Evolutionary conservation across 1,284 basidiomycete genomes (phyloP).

Genomic region (Trametes pubescens): DNA sequence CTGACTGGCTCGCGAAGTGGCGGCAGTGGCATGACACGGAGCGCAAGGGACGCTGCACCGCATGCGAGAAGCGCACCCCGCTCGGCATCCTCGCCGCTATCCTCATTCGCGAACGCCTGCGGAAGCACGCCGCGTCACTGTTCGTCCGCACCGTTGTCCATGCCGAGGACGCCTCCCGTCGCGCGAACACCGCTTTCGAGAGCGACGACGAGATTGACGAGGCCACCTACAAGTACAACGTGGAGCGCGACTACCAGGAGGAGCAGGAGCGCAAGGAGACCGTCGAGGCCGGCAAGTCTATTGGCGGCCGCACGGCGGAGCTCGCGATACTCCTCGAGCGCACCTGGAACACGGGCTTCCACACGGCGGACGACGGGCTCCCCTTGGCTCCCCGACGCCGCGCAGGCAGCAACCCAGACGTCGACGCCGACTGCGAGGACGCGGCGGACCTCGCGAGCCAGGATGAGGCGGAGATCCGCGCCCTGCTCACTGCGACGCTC

Average conservation of each 20-base stretch:
- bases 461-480: constrained; percentile 53
- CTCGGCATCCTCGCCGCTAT: constrained; percentile 58
- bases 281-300: constrained; percentile 63
- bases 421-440: constrained; percentile 42
- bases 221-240: constrained; percentile 42
- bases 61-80: constrained; percentile 50
- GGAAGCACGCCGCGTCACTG: constrained; percentile 55
- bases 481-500: constrained; percentile 62
- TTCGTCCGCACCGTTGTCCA: constrained; percentile 59
- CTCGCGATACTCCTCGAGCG: constrained; percentile 63
- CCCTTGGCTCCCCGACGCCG: constrained; percentile 18
- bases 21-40: constrained; percentile 42
- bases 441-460: constrained; percentile 46
- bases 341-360: constrained; percentile 53
- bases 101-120: constrained; percentile 58
- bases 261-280: constrained; percentile 54
- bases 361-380: constrained; percentile 41
- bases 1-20: constrained; percentile 48
- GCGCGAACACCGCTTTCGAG: constrained; percentile 27
- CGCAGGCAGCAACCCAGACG: constrained; percentile 37
- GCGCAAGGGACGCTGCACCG: constrained; percentile 43
- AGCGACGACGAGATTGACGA: constrained; percentile 38
- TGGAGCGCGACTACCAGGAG: constrained; percentile 44
- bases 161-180: constrained; percentile 31
- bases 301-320: constrained; percentile 63